Evolutionary conservation across 192 early-diverging fungal species (phyloP), one percentile per base, ranked within the genome.

Genomic region (Podila minutissima): DNA sequence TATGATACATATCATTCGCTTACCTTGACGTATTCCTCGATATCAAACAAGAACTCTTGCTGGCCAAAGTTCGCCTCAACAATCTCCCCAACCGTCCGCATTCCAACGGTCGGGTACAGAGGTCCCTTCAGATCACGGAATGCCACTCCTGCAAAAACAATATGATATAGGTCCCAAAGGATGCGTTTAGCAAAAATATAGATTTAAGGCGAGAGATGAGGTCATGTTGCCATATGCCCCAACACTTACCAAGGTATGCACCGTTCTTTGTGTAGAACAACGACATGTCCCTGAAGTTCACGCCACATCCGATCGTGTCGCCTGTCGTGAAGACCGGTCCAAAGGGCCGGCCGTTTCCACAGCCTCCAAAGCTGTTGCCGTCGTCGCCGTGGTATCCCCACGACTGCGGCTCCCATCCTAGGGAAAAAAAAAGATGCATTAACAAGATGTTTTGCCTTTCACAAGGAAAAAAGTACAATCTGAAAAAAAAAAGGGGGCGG

Each of bases 381-480:
- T 98, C 96, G 79, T 97, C 97, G 55, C 95, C 97, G 83, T 99
- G 97, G 85, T 98, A 99, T 11, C 97, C 97, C 92, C 93, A 99
- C 7, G 96, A 97, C 61, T 91, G 74, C 4, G 87, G 71, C 64
- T 98, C 28, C 28, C n/a, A 55, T 55, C 53, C 20, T 55, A 55
- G 4, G n/a, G 4, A 24, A 24, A 55, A 55, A 55, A 55, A 55
- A 55, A 55, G 35, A 37, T 37, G 35, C 2, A 15, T 15, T 46
- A 8, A 46, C 41, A 37, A 11, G 41, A 12, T 41, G 38, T 11
- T 41, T 17, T 46, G 12, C 9, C 9, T 37, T 37, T 0, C 10
- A 37, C 4, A 37, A 37, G 35, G 35, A 37, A 10, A 8, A 37
- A 60, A 24, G 13, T 0, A 60, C 13, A 31, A 5, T 60, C n/a